phyloP scores from a whole-genome alignment of 805 yeast species.

The Ogataea trehaloabstinens region DNA sequence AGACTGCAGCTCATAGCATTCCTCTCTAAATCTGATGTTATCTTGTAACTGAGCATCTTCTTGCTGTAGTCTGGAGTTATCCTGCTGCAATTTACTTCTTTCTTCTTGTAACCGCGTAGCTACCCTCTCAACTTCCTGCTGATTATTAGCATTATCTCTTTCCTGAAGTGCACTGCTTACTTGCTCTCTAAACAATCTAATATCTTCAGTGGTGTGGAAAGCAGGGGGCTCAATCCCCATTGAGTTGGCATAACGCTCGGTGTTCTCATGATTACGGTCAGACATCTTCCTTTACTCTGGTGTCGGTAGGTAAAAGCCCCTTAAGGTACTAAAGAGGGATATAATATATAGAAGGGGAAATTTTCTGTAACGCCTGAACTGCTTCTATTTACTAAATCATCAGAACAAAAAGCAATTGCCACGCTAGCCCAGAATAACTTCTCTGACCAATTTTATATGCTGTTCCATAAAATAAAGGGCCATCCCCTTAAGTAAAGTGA shows the following conservation, averaged over 20 bases:
- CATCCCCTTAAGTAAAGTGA: too few relatives aligned
- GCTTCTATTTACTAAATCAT: too few relatives aligned
- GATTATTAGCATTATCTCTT: background rate
- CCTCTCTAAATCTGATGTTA: background rate
- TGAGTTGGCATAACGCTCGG: background rate
- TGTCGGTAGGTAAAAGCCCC: background rate
- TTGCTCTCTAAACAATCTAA: background rate
- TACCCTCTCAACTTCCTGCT: background rate
- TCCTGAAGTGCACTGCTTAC: background rate
- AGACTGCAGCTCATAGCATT: slow-evolving; percentile 1
- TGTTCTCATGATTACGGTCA: background rate
- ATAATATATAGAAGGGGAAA: background rate
- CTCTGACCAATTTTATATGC: too few relatives aligned
- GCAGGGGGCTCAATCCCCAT: background rate
- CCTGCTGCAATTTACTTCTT: background rate
- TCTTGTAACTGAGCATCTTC: too few relatives aligned
- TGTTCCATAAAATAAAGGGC: too few relatives aligned
- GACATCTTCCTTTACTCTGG: background rate
- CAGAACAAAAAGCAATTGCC: too few relatives aligned
- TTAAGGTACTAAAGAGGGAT: background rate
- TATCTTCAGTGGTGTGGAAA: background rate
- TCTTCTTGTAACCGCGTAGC: background rate
- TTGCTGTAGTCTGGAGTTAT: too few relatives aligned
- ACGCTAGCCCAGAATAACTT: too few relatives aligned
- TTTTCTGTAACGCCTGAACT: too few relatives aligned